These are phyloP conservation scores for Phlyctochytrium planicorne DNA, from an alignment of 192 early-diverging fungal genomes.

Conservation along the genomic window DNA sequence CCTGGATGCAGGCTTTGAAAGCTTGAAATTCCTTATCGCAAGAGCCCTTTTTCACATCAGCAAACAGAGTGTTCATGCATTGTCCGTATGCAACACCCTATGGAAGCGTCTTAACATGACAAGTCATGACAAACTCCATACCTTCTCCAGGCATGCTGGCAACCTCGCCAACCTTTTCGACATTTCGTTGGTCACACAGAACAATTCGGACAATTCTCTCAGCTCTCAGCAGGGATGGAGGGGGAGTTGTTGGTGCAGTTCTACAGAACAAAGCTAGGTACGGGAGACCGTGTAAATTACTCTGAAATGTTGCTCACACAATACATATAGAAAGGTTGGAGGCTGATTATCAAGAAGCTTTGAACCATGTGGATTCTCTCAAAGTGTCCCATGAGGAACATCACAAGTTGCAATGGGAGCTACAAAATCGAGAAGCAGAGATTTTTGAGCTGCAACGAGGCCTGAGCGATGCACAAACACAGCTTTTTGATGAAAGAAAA, in stretches of 20 bases:
- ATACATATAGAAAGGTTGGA: slow-evolving; percentile 40
- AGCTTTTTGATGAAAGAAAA: slow-evolving; percentile 54
- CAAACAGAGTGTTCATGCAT: slow-evolving; percentile 30
- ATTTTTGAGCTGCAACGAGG: slow-evolving; percentile 47
- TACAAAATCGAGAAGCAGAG: slow-evolving; percentile 44
- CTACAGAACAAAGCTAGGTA: no score
- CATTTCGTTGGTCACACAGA: no score
- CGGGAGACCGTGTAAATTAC: no score
- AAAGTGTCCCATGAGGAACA: slow-evolving; percentile 47
- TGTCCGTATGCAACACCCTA: slow-evolving; percentile 26
- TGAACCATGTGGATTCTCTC: slow-evolving; percentile 35
- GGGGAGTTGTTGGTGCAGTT: no score
- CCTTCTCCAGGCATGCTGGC: not conserved
- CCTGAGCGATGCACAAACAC: slow-evolving; percentile 45
- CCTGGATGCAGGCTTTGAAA: slow-evolving; percentile 26
- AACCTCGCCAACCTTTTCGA: not conserved
- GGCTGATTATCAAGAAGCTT: slow-evolving; percentile 35
- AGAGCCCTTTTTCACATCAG: slow-evolving; percentile 24
- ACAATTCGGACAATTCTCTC: no score
- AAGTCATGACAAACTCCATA: not conserved
- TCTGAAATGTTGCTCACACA: slow-evolving; percentile 4
- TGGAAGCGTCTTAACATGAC: not conserved
- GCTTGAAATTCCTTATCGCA: slow-evolving; percentile 26
- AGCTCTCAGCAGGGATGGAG: no score
- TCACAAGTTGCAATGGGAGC: slow-evolving; percentile 46